These are phyloP conservation scores for Halophytophthora batemanensis DNA, from an alignment of 352 stramenopile genomes.

Conservation along the genomic window DNA sequence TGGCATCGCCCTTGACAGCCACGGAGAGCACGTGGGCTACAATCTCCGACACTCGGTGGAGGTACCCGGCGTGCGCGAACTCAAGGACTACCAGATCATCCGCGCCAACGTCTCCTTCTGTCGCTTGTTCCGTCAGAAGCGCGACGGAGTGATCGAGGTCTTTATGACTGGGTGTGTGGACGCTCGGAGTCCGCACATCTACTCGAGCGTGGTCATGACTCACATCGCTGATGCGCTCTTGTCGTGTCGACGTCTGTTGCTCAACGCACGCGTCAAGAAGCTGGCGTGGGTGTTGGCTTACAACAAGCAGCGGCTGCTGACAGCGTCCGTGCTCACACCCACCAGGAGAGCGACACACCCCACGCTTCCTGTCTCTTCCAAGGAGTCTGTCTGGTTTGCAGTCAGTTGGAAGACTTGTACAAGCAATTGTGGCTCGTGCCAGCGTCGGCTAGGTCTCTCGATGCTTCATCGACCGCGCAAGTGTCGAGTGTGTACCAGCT, in stretches of 20 bases:
- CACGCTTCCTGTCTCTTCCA: too few relatives aligned
- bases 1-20: slow-evolving; percentile 30
- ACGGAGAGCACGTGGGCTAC: slow-evolving; percentile 39
- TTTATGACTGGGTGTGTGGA: slow-evolving; percentile 34
- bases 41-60: slow-evolving; percentile 37
- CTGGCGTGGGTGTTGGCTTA: slow-evolving; percentile 43
- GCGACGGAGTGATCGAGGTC: slow-evolving; percentile 24
- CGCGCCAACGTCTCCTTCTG: slow-evolving; percentile 40
- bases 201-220: slow-evolving; percentile 26
- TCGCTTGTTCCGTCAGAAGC: slow-evolving; percentile 32
- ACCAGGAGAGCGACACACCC: too few relatives aligned
- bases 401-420: slow-evolving; percentile 11
- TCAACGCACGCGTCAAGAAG: slow-evolving; percentile 67
- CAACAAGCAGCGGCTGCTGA: neutral
- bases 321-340: neutral
- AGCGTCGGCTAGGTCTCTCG: slow-evolving; percentile 8
- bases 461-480: slow-evolving; percentile 14
- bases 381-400: too few relatives aligned
- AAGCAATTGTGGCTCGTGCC: slow-evolving; percentile 20
- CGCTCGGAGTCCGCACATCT: slow-evolving; percentile 22
- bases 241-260: slow-evolving; percentile 24
- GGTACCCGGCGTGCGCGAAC: slow-evolving; percentile 26
- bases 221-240: slow-evolving; percentile 28
- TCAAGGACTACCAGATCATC: slow-evolving; percentile 36
- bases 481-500: slow-evolving; percentile 16